Base-by-base conservation (phyloP, 768 basidiomycete genomes). In the Suillus clintonianus region DNA sequence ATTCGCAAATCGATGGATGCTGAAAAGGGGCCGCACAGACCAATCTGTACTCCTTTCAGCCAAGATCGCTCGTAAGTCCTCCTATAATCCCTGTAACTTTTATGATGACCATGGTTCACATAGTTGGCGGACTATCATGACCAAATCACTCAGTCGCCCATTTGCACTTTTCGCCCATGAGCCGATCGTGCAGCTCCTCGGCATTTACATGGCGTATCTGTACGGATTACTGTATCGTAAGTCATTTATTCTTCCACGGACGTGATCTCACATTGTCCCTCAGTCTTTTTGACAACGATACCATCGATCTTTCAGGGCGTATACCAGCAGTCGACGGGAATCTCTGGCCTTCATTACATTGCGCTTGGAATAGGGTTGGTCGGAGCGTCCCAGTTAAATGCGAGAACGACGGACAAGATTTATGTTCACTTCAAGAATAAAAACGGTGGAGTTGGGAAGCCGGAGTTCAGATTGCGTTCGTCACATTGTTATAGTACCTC, bases 271-370 rank as follows among this genome's bases (percentile, higher is more conserved):
- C 45, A 27, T 67, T 14, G 60, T 32, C 22, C 60, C 24, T 3
- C 61, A 91, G 89, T 91, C 30, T 88, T 88, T 70, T 73, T 91
- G 37, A 89, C 88, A 1, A 89, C 84, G 0, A 83, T 91, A 34
- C 86, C 90, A 0, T 66, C 73, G 0, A 89, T 90, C 48, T 91
- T 86, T 66, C 72, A 77, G 58, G 74, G 76, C 4, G 72, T 82
- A 0, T 94, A 93, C 68, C 74, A 81, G 45, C 75, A 90, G 70
- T 64, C 70, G 0, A 72, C 81, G 9, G 48, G 14, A 50, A 27
- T 50, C 15, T 14, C 48, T 3, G 48, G 48, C 24, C 48, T 50
- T 4, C 48, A 50, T 27, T 95, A 92, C 67, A 78, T 94, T 62
- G 83, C 91, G 0, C 80, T 93, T 9, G 91, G 90, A 0, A 22